Base-by-base conservation (phyloP, 1,284 basidiomycete species). In the Xerocomus nothofagi region DNA sequence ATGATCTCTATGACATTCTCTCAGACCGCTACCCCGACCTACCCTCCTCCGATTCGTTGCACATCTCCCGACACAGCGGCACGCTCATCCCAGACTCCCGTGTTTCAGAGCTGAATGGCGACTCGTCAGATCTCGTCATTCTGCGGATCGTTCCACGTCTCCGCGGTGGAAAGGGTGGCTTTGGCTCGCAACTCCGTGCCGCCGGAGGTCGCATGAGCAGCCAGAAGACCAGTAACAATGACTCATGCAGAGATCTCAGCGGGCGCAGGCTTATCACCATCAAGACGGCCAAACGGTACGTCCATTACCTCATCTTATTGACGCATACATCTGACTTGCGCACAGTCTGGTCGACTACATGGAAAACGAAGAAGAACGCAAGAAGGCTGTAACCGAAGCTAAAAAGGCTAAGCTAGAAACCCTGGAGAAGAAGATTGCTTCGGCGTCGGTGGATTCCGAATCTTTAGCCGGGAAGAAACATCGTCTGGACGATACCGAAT, bases 121-220 rank as follows among this genome's bases (percentile, higher is more conserved):
- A 71, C 47, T 68, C 70, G 6, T 61, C 65, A 7, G 65, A 67
- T 21, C 68, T 88, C 12, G 69, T 90, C 17, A 77, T 77, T 2
- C 70, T 91, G 5, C 78, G 88, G 0, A 73, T 91, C n/a, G 72
- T 78, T 1, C 86, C 88, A 0, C 74, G 86, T 27, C 67, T 96
- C 10, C 77, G 78, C 10, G 96, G 96, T 53, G 97, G 97, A 40
- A 99, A 99, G 71, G 96, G 97, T 64, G 96, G 96, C 44, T 99
- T 99, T 66, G 96, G 97, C 8, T 91, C 89, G 21, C 94, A 98
- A 76, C 79, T 99, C 56, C 84, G 96, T 66, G 96, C 97, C 0
- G 94, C 95, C 18, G 96, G 96, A 58, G 96, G 96, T 9, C 84
- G 95, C 36, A 99, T 99, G 97, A 93, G 91, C 62, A 90, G 88